Percentiles rank a stretch among this genome's conserved stretches.
phyloP scores from a whole-genome alignment of 176 grass and related monocot species.

The Lolium multiflorum region DNA sequence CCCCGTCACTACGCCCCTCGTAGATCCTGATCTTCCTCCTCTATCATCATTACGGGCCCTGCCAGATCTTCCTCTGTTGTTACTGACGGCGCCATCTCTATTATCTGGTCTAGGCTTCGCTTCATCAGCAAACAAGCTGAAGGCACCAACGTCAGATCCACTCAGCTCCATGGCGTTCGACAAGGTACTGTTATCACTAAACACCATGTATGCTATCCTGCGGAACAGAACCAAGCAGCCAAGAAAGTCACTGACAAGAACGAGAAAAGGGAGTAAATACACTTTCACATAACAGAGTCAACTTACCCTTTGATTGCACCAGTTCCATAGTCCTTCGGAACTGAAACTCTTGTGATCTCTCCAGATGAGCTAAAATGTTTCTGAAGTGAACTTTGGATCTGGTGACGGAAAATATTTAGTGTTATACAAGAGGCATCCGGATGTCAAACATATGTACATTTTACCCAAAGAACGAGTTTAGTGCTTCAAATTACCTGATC shows the following conservation, averaged over 20 bases:
- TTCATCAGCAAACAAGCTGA: slow-evolving; percentile 60
- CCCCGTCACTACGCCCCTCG: background rate
- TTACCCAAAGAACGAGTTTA: too few species aligned
- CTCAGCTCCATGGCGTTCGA: slow-evolving; percentile 60
- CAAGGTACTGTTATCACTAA: slow-evolving; percentile 54
- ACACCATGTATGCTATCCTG: slow-evolving; percentile 83
- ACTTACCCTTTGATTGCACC: slow-evolving; percentile 73
- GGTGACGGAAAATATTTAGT: background rate
- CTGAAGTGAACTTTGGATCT: slow-evolving; percentile 60
- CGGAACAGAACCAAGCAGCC: background rate
- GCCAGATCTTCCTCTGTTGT: slow-evolving; percentile 19
- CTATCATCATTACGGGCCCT: too few species aligned
- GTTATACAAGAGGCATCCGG: background rate
- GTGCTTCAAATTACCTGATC: too few species aligned
- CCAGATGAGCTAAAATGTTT: slow-evolving; percentile 83
- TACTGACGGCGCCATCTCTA: slow-evolving; percentile 41
- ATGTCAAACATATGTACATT: too few species aligned
- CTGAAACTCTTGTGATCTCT: slow-evolving; percentile 63
- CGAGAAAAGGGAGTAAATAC: background rate
- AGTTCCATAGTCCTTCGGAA: slow-evolving; percentile 73
- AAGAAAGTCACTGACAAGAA: background rate
- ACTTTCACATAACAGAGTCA: background rate
- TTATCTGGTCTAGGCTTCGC: slow-evolving; percentile 58
- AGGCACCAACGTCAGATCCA: slow-evolving; percentile 60
- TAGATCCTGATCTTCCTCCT: background rate